Base-by-base conservation (phyloP, 805 yeast species). In the Kluyveromyces nonfermentans region DNA sequence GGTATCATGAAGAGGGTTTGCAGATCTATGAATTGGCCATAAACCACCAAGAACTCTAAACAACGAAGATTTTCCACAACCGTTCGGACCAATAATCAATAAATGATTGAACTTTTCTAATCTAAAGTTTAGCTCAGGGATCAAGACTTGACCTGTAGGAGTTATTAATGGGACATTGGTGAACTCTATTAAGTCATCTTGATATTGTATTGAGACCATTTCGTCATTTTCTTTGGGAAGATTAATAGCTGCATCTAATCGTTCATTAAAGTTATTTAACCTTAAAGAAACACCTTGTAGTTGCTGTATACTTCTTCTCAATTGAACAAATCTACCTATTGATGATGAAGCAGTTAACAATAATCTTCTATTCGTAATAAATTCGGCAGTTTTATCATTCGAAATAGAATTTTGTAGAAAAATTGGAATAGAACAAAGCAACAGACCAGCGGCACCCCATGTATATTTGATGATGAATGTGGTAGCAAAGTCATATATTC, bases 401-500 rank as follows among this genome's bases (percentile, higher is more conserved):
- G 51, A 38, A 7, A 47, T 51, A 5, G 56, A 51, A 30, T 78
- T 77, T 38, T 63, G 56, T 56, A 79, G 75, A 59, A 89, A 89
- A 2, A 88, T 84, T 5, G 97, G 97, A 3, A 89, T 78, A 2
- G 96, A 80, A 64, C 97, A 89, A 39, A 89, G 70, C 1, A 81
- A 76, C 47, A 89, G 72, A 9, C 97, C 97, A 28, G 93, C 86
- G 2, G 96, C 97, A 49, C 97, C 97, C 89, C 96, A 83, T 40
- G 87, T 77, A 64, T 89, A 89, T 65, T 89, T 89, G 48, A 89
- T 89, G 43, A 87, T 79, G 55, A 88, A 89, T 40, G 83, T 85
- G 52, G 90, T 93, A 1, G 90, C 84, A 52, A 85, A 75, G 57
- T 88, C 88, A 63, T 88, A 90, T 20, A 83, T 62, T 22, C 90